Percentiles rank a stretch among this genome's conserved stretches.
phyloP scores from a whole-genome alignment of 2,329 filamentous ascomycete genomes.

The Diaporthe sp. region DNA sequence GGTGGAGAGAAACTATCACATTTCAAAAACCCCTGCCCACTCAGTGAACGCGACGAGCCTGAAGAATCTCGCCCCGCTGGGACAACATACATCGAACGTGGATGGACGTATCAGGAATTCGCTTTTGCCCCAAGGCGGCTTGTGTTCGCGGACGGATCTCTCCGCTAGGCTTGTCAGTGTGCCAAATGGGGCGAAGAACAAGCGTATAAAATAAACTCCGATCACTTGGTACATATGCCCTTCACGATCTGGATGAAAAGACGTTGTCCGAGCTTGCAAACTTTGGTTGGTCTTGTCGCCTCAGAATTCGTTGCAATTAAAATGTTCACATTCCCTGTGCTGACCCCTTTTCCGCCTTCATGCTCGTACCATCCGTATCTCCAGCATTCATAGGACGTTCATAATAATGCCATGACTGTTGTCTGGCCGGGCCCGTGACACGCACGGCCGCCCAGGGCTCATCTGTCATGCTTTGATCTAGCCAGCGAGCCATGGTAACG shows the following conservation, averaged over 20 bases:
- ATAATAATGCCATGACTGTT: not conserved
- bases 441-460: not conserved
- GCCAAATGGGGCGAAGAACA: not conserved
- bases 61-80: not conserved
- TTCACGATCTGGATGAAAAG: not conserved
- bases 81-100: not conserved
- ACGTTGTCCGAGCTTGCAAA: not conserved
- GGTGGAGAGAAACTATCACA: not conserved
- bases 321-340: not conserved
- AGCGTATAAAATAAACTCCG: not conserved
- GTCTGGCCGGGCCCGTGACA: not conserved
- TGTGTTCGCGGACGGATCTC: not conserved
- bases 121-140: not conserved
- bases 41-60: not conserved
- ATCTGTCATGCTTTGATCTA: not conserved
- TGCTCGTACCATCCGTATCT: not conserved
- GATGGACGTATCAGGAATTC: not conserved
- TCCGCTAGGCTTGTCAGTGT: not conserved
- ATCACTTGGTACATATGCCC: not conserved
- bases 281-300: not conserved
- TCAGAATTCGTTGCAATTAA: too few relatives aligned
- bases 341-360: not conserved
- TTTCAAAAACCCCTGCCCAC: not conserved
- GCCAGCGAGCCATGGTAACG: not conserved
- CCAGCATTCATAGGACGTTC: not conserved